Evolutionary conservation across 345 rosid genomes (phyloP).

Genomic region (Citrus glauca): DNA sequence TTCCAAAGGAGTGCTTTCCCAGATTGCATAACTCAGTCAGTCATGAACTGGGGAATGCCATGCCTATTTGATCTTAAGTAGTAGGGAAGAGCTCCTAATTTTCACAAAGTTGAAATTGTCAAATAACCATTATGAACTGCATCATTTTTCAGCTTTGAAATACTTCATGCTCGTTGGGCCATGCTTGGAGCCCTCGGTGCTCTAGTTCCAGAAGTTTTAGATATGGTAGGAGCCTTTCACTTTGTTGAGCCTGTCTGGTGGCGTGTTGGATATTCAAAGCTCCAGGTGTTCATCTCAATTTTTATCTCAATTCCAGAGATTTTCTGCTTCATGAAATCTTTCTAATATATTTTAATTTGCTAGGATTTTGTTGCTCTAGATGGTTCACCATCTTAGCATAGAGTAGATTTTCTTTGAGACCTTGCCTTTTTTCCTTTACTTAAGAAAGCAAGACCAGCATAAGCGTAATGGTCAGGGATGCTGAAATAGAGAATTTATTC

Average conservation of each 20-base stretch:
- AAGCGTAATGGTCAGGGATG: not conserved
- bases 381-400: not conserved
- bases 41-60: not conserved
- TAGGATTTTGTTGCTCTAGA: not conserved
- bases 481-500: not conserved
- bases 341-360: not conserved
- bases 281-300: slow-evolving; percentile 41
- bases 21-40: not conserved
- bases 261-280: slow-evolving; percentile 92
- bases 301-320: not conserved
- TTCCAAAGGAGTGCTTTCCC: not conserved
- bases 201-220: slow-evolving; percentile 76
- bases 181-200: slow-evolving; percentile 95
- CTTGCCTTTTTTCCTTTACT: not conserved
- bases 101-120: not conserved
- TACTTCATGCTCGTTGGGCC: slow-evolving; percentile 97
- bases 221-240: slow-evolving; percentile 62
- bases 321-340: not conserved
- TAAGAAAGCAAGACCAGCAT: not conserved
- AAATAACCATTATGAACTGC: not conserved
- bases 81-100: not conserved
- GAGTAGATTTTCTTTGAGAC: not conserved
- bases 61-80: not conserved
- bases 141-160: slow-evolving; percentile 66
- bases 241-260: slow-evolving; percentile 94